Percentiles rank a stretch among this genome's conserved stretches.
Evolutionary conservation across 345 rosid species (phyloP).

Genomic region (Eucalyptus virginea): DNA sequence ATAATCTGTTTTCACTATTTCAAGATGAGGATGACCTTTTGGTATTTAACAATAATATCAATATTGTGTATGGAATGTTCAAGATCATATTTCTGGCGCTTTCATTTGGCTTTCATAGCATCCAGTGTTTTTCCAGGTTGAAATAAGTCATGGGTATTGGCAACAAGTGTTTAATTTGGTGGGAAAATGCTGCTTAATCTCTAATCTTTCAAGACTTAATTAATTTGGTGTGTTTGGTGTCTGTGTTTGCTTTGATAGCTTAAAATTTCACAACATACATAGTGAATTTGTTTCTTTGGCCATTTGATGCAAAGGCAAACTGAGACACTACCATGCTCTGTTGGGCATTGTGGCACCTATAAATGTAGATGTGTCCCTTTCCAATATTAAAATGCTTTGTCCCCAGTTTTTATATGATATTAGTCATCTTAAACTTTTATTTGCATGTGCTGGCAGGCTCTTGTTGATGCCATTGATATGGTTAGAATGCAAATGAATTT

Average conservation of each 20-base stretch:
- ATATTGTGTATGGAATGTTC: not conserved
- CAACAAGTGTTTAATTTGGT: not conserved
- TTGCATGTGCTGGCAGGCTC: conserved; percentile 38
- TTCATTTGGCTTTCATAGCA: not conserved
- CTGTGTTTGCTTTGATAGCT: not conserved
- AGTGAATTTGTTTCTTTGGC: not conserved
- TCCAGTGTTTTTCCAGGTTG: not conserved
- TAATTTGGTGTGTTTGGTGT: not conserved
- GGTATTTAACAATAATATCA: not conserved
- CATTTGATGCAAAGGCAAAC: not conserved
- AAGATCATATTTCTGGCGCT: not conserved
- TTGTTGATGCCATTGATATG: conserved; percentile 93
- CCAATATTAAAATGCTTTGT: not conserved
- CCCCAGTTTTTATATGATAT: not conserved
- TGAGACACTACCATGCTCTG: not conserved
- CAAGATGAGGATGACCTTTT: not conserved
- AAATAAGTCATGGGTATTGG: not conserved
- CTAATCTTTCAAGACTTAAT: not conserved
- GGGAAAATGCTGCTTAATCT: not conserved
- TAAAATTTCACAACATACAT: not conserved
- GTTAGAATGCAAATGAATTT: conserved; percentile 88
- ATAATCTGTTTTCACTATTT: not conserved
- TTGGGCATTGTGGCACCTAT: not conserved
- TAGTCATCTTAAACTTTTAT: not conserved
- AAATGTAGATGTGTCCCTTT: not conserved